Base-by-base conservation (phyloP, 1,284 basidiomycete genomes). In the Testicularia cyperi region DNA sequence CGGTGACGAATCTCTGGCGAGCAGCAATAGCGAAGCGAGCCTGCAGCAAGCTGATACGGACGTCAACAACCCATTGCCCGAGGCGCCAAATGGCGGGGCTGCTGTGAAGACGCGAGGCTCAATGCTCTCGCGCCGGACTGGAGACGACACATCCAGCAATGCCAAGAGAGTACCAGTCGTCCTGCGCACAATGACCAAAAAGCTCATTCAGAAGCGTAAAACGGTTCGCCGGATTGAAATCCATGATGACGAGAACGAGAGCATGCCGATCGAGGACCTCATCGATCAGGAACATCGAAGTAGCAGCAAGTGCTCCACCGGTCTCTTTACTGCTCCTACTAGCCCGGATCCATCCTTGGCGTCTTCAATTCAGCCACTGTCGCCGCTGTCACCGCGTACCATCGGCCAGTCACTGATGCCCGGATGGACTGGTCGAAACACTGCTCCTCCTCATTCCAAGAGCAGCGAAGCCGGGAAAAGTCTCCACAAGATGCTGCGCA, bases 171-270 rank as follows among this genome's bases (percentile, higher is more conserved):
- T 80, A 21, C 78, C 80, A 44, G 66, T 79, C 14, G 78, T 80
- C 1, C 65, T 81, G 8, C 72, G 74, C 28, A 80, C 78, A 2
- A 79, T 80, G 70, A 81, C 79, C 6, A 75, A 77, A 47, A 78
- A 78, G 67, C 66, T 81, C 2, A 69, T 79, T 6, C 76, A 79
- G 44, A 77, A 77, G 29, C 79, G 73, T 31, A 70, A 77, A 15
- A 78, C 76, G 0, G 51, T 80, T 9, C 71, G 77, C 1, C 65
- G 42, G 19, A 44, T 70, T 15, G 51, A 77, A 7, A 31, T 78
- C 5, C 54, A 38, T 32, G 39, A 38, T 40, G 62, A 52, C 28
- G 38, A 20, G 1, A 43, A 53, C 21, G 9, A 40, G n/a, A 8
- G 8, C 8, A 25, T 5, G 4, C 27, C 6, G 33, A 9, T 13